These are phyloP conservation scores for Petunia secreta DNA, from an alignment of 257 asterid species.

Conservation along the genomic window DNA sequence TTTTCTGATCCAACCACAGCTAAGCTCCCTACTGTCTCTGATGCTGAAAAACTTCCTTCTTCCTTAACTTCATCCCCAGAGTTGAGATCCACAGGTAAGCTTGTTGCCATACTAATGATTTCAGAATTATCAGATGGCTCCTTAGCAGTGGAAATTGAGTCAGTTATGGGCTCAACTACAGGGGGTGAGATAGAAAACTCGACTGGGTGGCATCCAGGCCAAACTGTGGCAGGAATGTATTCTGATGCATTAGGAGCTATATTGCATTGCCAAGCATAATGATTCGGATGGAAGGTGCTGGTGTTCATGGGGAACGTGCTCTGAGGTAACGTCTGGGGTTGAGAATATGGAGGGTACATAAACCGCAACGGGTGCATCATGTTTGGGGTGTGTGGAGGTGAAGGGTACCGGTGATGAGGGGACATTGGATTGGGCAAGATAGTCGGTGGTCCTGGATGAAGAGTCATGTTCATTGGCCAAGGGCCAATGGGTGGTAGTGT, in stretches of 20 bases:
- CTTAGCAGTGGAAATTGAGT: conserved; percentile 46
- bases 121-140: conserved; percentile 53
- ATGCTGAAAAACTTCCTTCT: conserved; percentile 53
- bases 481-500: conserved; percentile 63
- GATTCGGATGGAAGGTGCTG: conserved; percentile 71
- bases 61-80: conserved; percentile 62
- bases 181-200: conserved; percentile 71
- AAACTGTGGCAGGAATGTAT: conserved; percentile 63
- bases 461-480: conserved; percentile 88
- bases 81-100: conserved; percentile 63
- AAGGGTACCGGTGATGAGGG: conserved; percentile 86
- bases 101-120: conserved; percentile 53
- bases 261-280: conserved; percentile 81
- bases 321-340: conserved; percentile 67
- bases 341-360: conserved; percentile 80
- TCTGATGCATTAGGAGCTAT: conserved; percentile 61
- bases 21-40: conserved; percentile 59
- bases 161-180: conserved; percentile 57
- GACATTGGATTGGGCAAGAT: conserved; percentile 74
- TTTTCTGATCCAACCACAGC: conserved; percentile 46
- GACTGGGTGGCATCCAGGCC: conserved; percentile 78
- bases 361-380: conserved; percentile 86
- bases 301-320: conserved; percentile 63
- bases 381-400: conserved; percentile 91
- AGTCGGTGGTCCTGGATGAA: conserved; percentile 82